A percentile compares a stretch with the other conserved stretches of the same genome.
Evolutionary conservation across 2,329 filamentous ascomycete genomes (phyloP).

Genomic region (Teratosphaeria viscida): DNA sequence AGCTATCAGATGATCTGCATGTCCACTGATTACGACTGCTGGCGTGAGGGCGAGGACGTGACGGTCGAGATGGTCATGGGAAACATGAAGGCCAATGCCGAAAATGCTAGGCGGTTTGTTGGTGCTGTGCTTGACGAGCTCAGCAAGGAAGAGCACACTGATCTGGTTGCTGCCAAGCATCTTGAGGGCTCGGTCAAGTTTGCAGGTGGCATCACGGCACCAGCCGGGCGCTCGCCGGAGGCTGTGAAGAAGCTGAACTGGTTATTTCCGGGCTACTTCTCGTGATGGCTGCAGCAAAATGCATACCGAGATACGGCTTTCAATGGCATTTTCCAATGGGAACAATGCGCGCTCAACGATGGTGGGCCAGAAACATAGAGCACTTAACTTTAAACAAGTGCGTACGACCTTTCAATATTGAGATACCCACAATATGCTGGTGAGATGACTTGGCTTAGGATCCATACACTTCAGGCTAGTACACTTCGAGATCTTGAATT

Average conservation of each 20-base stretch:
- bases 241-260: slow-evolving; percentile 72
- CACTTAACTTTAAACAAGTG: not conserved
- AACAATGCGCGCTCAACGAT: not conserved
- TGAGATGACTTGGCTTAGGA: too few relatives aligned
- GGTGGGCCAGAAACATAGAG: not conserved
- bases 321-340: not conserved
- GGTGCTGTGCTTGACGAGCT: slow-evolving; percentile 81
- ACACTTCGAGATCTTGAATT: too few relatives aligned
- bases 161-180: slow-evolving; percentile 71
- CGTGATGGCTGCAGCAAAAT: slow-evolving; percentile 18
- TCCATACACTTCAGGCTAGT: too few relatives aligned
- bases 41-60: slow-evolving; percentile 70
- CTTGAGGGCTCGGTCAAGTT: slow-evolving; percentile 66
- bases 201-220: slow-evolving; percentile 73
- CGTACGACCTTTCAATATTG: not conserved
- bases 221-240: slow-evolving; percentile 60
- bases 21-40: slow-evolving; percentile 99
- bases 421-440: not conserved
- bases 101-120: slow-evolving; percentile 78
- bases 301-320: not conserved
- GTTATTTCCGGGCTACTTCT: slow-evolving; percentile 74
- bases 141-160: slow-evolving; percentile 62
- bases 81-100: slow-evolving; percentile 86
- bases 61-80: slow-evolving; percentile 95
- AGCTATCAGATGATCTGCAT: slow-evolving; percentile 98